Conservation (phyloP, 176 grass and related monocot genomes). For the Carex scoparia region DNA sequence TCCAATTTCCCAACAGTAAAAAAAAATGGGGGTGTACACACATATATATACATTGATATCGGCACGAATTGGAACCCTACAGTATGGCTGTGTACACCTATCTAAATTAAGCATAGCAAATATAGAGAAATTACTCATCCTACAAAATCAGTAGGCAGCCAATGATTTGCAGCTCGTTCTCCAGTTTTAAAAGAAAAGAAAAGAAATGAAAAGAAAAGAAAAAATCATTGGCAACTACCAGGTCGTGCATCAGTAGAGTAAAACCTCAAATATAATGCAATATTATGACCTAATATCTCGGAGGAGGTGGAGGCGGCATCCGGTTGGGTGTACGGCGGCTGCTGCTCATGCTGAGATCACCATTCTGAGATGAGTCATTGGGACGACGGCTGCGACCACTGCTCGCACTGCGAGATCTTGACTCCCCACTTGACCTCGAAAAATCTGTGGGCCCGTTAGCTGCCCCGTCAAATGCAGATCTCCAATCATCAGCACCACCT, state of each 20-base stretch:
- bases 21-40: slow-evolving; percentile 13
- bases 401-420: slow-evolving; percentile 31
- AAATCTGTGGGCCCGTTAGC: slow-evolving; percentile 32
- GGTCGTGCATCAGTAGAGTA: neutral
- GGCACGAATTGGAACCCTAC: neutral
- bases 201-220: neutral
- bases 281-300: slow-evolving; percentile 24
- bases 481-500: slow-evolving; percentile 50
- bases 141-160: slow-evolving; percentile 9
- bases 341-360: slow-evolving; percentile 35
- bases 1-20: neutral
- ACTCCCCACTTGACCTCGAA: slow-evolving; percentile 10
- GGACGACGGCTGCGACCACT: slow-evolving; percentile 18
- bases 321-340: slow-evolving; percentile 49
- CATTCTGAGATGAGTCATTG: slow-evolving; percentile 33
- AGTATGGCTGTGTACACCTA: slow-evolving; percentile 8
- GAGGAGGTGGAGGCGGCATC: slow-evolving; percentile 43
- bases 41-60: slow-evolving; percentile 15
- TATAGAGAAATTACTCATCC: slow-evolving; percentile 11
- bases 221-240: slow-evolving; percentile 1
- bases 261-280: neutral
- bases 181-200: neutral
- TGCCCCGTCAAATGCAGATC: slow-evolving; percentile 60
- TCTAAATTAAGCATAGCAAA: slow-evolving; percentile 16
- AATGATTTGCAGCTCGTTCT: slow-evolving; percentile 9